Evolutionary conservation across 352 stramenopile species (phyloP).

Genomic region (Globisporangium echinulatum): DNA sequence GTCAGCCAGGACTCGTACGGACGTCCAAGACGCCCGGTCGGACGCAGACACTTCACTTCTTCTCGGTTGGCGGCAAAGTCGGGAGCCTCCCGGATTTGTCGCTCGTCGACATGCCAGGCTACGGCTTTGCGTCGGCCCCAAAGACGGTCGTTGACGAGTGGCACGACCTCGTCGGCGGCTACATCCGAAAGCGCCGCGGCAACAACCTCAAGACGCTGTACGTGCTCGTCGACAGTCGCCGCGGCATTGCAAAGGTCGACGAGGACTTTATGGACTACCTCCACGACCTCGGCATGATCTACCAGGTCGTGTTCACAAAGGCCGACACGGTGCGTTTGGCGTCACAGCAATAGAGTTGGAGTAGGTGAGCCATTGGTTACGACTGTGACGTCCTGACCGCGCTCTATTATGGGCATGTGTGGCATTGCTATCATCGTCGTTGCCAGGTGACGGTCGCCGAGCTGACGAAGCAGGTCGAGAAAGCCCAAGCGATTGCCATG

Average conservation of each 20-base stretch:
- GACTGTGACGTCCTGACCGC: too few relatives aligned
- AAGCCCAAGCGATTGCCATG: conserved; percentile 38
- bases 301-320: conserved; percentile 91
- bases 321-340: conserved; percentile 44
- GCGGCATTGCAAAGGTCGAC: conserved; percentile 71
- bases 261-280: conserved; percentile 87
- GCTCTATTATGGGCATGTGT: neutral
- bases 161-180: conserved; percentile 76
- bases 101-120: conserved; percentile 85
- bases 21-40: conserved; percentile 85
- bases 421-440: neutral
- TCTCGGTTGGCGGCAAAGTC: conserved; percentile 72
- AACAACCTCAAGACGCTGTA: conserved; percentile 73
- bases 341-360: neutral
- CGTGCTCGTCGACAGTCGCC: conserved; percentile 73
- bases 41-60: conserved; percentile 76
- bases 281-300: conserved; percentile 68
- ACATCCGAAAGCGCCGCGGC: conserved; percentile 53
- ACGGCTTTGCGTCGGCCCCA: conserved; percentile 75
- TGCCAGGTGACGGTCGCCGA: conserved; percentile 28
- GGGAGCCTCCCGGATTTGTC: conserved; percentile 58
- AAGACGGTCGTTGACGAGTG: conserved; percentile 71
- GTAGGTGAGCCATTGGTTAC: too few relatives aligned
- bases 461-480: conserved; percentile 42
- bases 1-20: conserved; percentile 53